Evolutionary conservation across 2,329 filamentous ascomycete genomes (phyloP), one percentile per base, ranked within the genome.

Genomic region (Domatiomyces catenatus): DNA sequence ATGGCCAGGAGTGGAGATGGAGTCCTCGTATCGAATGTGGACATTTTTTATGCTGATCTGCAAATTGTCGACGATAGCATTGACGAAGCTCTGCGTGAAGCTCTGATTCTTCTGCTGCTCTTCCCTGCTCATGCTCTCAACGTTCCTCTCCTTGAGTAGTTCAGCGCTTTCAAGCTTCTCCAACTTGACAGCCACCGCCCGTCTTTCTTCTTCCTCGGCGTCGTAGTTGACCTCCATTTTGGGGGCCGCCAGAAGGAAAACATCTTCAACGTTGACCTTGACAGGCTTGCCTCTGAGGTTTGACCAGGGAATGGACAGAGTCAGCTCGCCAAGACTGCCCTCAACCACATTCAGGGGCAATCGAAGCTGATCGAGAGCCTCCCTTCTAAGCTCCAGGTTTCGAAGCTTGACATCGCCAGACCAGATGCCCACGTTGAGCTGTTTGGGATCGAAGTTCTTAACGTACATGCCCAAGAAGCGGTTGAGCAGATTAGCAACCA

Each of bases 391-490:
- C 71, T 98, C 86, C 52, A 99, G 81, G 62, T 98, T 83, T 54
- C 83, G 82, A 45, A 99, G 76, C 71, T 94, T 94, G 62, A 98
- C 92, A 72, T 99, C 92, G 61, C 93, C 92, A 19, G 86, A 94
- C 92, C 90, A 98, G 63, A 98, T 98, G 56, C 93, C 92, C 56
- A 98, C 89, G 66, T 98, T 98, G 58, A 99, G 77, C 73, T 98
- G 92, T 63, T 87, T 84, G 50, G 92, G 87, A 69, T 99, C 92
- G 67, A 99, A 98, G 71, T 98, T 96, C 77, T 94, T 89, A 69
- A 99, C 90, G 69, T 98, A 98, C 84, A 96, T 94, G 76, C 92
- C 93, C 79, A 99, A 73, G 71, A 98, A 96, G 74, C 93, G 85
- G 74, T 98, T 98, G 62, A 99, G 83, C 74, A 99, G 76, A 70